These are phyloP conservation scores for carrot (Daucus carota) DNA, from an alignment of 129 eudicot species.

Conservation along the genomic window DNA sequence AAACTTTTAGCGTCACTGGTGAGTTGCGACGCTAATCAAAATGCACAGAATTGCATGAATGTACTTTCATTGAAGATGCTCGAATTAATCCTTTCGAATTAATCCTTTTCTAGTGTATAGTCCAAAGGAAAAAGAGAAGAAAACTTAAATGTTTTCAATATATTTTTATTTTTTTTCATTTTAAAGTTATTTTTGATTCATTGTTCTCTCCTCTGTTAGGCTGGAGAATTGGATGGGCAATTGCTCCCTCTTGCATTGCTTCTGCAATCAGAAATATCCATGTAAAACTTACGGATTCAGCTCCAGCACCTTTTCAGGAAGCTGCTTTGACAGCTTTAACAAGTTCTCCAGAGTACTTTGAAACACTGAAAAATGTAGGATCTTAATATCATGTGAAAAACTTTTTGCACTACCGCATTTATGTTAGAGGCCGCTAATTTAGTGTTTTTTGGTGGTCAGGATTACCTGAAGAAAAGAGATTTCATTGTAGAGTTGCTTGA, in stretches of 20 bases:
- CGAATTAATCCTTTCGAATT: too few species aligned
- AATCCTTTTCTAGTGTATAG: neutral
- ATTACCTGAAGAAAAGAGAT: conserved; percentile 74
- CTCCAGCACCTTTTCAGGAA: conserved; percentile 99
- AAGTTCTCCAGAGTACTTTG: conserved; percentile 57
- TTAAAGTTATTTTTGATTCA: neutral
- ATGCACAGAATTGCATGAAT: neutral
- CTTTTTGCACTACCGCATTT: conserved; percentile 4
- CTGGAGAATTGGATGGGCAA: conserved; percentile 99
- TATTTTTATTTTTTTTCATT: neutral
- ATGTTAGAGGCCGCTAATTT: conserved; percentile 5
- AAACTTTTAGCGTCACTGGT: conserved; percentile 90
- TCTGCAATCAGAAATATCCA: conserved; percentile 86
- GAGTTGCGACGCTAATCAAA: neutral
- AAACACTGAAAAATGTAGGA: conserved; percentile 50
- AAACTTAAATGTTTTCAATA: neutral
- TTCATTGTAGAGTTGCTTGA: conserved; percentile 38
- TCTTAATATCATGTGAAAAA: neutral
- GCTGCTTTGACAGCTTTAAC: conserved; percentile 87
- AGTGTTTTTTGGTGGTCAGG: conserved; percentile 34
- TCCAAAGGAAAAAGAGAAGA: neutral
- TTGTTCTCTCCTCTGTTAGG: conserved; percentile 31
- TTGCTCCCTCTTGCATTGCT: conserved; percentile 76
- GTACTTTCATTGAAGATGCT: neutral
- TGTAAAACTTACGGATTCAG: conserved; percentile 74